These are phyloP conservation scores for Fusarium globosum DNA, from an alignment of 2,329 filamentous ascomycete genomes.

Conservation along the genomic window DNA sequence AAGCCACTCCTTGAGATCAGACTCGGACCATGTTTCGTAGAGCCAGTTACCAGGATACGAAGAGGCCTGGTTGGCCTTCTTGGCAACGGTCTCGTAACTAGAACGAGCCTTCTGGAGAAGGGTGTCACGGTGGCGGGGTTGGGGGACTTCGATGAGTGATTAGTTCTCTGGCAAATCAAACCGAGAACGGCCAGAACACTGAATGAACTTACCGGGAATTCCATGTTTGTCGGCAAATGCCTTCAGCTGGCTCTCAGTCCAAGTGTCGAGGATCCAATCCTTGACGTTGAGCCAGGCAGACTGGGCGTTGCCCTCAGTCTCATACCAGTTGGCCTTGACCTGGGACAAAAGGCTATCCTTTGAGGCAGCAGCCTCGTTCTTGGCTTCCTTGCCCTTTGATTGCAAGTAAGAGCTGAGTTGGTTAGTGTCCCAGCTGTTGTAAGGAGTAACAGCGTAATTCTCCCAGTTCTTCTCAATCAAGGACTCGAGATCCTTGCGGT, in stretches of 20 bases:
- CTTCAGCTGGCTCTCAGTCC: constrained; percentile 94
- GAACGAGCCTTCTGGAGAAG: constrained; percentile 81
- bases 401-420: constrained; percentile 76
- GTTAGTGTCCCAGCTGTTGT: constrained; percentile 79
- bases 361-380: constrained; percentile 73
- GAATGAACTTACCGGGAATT: constrained; percentile 69
- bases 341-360: constrained; percentile 75
- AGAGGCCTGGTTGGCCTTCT: constrained; percentile 78
- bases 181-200: too few species aligned
- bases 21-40: constrained; percentile 90
- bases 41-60: constrained; percentile 97
- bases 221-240: constrained; percentile 88
- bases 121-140: constrained; percentile 86
- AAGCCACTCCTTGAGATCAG: constrained; percentile 92
- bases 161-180: neutral
- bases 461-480: constrained; percentile 94
- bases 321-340: constrained; percentile 80
- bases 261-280: constrained; percentile 96
- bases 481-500: constrained; percentile 93
- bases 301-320: constrained; percentile 81
- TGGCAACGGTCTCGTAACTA: constrained; percentile 82
- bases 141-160: constrained; percentile 67
- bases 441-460: constrained; percentile 76
- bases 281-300: constrained; percentile 78
- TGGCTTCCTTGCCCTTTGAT: constrained; percentile 75